Base-by-base conservation (phyloP, 345 rosid genomes). In the Salix purpurea region DNA sequence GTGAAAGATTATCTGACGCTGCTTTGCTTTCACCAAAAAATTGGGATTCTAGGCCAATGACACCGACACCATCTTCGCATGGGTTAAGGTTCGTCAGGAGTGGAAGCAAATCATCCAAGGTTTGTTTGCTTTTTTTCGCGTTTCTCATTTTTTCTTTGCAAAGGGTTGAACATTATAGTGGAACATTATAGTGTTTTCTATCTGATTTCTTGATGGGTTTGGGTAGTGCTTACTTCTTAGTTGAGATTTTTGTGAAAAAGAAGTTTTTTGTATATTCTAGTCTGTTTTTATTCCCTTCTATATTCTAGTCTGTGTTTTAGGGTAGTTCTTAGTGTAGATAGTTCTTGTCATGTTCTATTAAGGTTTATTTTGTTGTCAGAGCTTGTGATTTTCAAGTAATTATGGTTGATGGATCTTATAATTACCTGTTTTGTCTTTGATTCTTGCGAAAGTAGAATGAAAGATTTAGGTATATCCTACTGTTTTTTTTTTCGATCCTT, bases 81-180 rank as follows among this genome's bases (percentile, higher is more conserved):
- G 96, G 92, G 60, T 80, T 89, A 67, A 93, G 86, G 79, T 74
- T 90, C 70, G 82, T 92, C 75, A 90, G 81, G 86, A 96, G 89
- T 60, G 71, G 82, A 76, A 93, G 93, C 88, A 91, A 90, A 84
- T 90, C 99, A 24, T 90, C 97, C 23, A 91, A 93, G 98, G 99
- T 95, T 82, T 79, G 83, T 79, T 61, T 21, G 1, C 34, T 23
- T n/a, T 65, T 67, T n/a, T 23, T 26, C 28, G 46, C 3, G 37
- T 78, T 74, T 82, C 74, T 68, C 32, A 7, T n/a, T 69, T 76
- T 44, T 48, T 42, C 11, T 4, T 32, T 67, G 32, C 37, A 42
- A 67, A 37, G 13, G 50, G n/a, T 48, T 73, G 50, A 26, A 42
- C 70, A 30, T 62, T 71, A 14, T 3, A 15, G 24, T 37, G 10